phyloP scores from a whole-genome alignment of 164 flowering plant genomes.

The Aristolochia contorta region DNA sequence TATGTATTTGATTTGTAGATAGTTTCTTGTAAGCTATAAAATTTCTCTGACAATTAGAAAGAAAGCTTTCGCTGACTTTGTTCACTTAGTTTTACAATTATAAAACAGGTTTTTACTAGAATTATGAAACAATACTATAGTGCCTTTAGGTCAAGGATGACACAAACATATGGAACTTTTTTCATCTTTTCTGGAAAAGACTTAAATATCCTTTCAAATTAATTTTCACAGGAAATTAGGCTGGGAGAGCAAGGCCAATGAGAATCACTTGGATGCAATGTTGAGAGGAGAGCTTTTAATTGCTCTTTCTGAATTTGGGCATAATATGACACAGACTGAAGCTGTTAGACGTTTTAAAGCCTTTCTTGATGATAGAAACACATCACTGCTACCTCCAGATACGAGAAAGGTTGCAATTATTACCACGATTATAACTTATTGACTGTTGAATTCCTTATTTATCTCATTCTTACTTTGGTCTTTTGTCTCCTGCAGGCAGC shows the following conservation, averaged over 20 bases:
- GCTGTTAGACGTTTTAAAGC: slow-evolving; percentile 60
- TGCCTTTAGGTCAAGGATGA: neutral
- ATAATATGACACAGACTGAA: slow-evolving; percentile 54
- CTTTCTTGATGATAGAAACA: slow-evolving; percentile 64
- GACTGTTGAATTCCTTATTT: neutral
- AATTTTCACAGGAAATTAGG: slow-evolving; percentile 59
- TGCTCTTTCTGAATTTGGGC: slow-evolving; percentile 68
- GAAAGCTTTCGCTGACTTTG: no score
- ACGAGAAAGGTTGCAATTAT: slow-evolving; percentile 51
- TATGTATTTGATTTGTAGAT: no score
- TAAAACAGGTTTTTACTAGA: neutral
- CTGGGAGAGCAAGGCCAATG: slow-evolving; percentile 72
- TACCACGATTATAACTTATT: neutral
- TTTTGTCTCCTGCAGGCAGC: slow-evolving; percentile 56
- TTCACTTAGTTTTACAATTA: neutral
- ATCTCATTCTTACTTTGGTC: neutral
- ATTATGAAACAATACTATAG: neutral
- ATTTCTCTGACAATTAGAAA: no score
- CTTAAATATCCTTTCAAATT: neutral
- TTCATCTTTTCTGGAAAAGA: neutral
- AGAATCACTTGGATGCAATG: slow-evolving; percentile 84
- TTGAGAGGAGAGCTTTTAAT: slow-evolving; percentile 84
- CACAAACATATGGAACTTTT: neutral
- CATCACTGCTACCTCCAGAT: slow-evolving; percentile 78
- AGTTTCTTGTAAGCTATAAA: no score